A percentile compares a stretch with the other conserved stretches of the same genome.
Evolutionary conservation across 2,329 filamentous ascomycete genomes (phyloP).

Genomic region (Phialocephala sp.): DNA sequence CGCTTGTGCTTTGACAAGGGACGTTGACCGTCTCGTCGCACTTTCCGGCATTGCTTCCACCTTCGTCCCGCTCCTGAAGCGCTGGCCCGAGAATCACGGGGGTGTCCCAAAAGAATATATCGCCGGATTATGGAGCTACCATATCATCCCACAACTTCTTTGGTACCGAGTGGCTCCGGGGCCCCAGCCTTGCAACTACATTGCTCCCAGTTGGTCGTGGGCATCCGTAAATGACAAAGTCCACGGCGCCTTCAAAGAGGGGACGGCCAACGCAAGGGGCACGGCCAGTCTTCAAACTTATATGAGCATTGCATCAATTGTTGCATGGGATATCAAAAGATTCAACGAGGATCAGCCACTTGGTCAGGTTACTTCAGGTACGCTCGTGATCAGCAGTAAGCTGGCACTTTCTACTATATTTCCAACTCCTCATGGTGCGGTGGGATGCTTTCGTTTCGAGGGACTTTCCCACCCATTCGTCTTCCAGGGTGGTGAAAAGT

Average conservation of each 20-base stretch:
- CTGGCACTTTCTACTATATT: not conserved
- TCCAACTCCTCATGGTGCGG: too few relatives aligned
- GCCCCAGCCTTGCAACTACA: not conserved
- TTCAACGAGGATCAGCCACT: not conserved
- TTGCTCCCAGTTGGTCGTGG: conserved; percentile 1
- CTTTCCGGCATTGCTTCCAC: not conserved
- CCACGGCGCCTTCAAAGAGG: not conserved
- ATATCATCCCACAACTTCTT: not conserved
- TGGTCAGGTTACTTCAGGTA: not conserved
- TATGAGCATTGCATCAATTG: too few relatives aligned
- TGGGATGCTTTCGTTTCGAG: not conserved
- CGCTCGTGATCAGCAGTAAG: not conserved
- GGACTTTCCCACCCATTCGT: not conserved
- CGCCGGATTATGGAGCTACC: not conserved
- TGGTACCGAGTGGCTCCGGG: not conserved
- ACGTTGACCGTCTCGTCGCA: not conserved
- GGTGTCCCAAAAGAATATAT: not conserved
- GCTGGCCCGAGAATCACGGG: not conserved
- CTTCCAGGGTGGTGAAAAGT: not conserved
- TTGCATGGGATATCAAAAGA: too few relatives aligned
- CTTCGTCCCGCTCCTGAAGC: not conserved
- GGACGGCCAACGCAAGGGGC: not conserved
- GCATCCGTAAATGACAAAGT: not conserved
- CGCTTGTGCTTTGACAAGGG: not conserved
- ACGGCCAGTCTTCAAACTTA: too few relatives aligned